phyloP scores from a whole-genome alignment of 441 rosid genomes.

The Pelargonium australe region DNA sequence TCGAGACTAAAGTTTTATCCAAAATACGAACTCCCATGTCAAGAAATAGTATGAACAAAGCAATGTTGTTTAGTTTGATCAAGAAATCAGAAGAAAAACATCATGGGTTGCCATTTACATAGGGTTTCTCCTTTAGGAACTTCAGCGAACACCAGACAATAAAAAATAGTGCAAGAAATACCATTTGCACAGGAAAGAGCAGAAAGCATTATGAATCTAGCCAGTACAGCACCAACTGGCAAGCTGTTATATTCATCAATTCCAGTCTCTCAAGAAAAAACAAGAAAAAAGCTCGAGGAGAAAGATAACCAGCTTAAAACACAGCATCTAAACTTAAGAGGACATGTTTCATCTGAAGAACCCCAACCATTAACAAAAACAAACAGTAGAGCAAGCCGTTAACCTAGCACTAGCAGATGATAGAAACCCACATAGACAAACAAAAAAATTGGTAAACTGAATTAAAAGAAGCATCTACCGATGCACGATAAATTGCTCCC shows the following conservation, averaged over 20 bases:
- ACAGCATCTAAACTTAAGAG: not conserved
- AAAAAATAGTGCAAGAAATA: not conserved
- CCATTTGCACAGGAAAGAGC: not conserved
- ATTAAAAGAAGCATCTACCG: conserved; percentile 44
- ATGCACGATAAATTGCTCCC: conserved; percentile 84
- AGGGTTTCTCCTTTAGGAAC: not conserved
- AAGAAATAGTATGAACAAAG: not conserved
- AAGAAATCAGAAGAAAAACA: not conserved
- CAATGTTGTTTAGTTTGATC: not conserved
- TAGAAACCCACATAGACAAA: not conserved
- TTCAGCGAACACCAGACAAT: not conserved
- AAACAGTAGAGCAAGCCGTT: not conserved
- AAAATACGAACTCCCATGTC: not conserved
- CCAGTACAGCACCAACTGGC: not conserved
- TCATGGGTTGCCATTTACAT: conserved; percentile 1
- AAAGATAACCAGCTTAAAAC: conserved; percentile 3
- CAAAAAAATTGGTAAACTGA: not conserved
- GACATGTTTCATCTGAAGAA: not conserved
- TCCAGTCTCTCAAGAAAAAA: not conserved
- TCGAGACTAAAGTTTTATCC: not conserved
- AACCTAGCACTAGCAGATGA: not conserved
- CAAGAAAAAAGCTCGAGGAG: not conserved
- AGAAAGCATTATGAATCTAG: not conserved
- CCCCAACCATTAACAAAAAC: not conserved
- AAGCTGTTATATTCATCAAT: not conserved